phyloP scores from a whole-genome alignment of 106 monocot species.

The Allium cepa region DNA sequence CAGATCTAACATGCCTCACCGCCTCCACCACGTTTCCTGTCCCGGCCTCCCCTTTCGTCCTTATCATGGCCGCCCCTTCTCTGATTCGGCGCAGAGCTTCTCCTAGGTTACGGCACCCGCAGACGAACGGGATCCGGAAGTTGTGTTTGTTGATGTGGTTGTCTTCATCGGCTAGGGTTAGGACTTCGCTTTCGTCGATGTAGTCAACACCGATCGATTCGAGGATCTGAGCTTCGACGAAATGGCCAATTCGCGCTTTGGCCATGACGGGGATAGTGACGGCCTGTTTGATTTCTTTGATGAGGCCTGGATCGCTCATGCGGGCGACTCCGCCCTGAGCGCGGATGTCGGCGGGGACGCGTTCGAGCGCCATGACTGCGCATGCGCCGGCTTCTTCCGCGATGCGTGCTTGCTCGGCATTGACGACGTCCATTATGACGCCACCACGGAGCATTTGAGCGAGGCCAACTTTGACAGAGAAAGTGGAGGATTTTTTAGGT shows the following conservation, averaged over 20 bases:
- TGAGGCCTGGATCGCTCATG: conserved; percentile 27
- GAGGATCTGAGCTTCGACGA: conserved; percentile 28
- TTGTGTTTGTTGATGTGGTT: conserved; percentile 36
- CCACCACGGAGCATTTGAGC: conserved; percentile 64
- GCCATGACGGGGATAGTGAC: conserved; percentile 33
- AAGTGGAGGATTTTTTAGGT: conserved; percentile 28
- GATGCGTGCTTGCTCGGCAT: conserved; percentile 49
- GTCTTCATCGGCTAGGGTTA: conserved; percentile 19
- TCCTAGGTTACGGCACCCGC: conserved; percentile 28
- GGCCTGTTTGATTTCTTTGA: conserved; percentile 27
- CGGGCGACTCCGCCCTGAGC: conserved; percentile 55
- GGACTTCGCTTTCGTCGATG: conserved; percentile 29
- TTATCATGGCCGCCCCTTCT: conserved; percentile 14
- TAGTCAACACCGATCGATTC: conserved; percentile 27
- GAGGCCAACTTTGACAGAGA: conserved; percentile 47
- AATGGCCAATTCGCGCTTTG: conserved; percentile 26
- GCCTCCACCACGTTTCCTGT: conserved; percentile 19
- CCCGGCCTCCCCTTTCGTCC: conserved; percentile 20
- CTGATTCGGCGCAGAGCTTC: conserved; percentile 25
- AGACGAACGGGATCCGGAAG: conserved; percentile 30
- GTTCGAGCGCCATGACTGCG: conserved; percentile 68
- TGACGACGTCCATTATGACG: conserved; percentile 63
- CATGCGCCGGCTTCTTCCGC: conserved; percentile 64
- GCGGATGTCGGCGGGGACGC: conserved; percentile 73
- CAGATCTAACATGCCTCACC: conserved; percentile 20